These are phyloP conservation scores for Patellifolia procumbens DNA, from an alignment of 179 eudicot genomes.

Conservation along the genomic window DNA sequence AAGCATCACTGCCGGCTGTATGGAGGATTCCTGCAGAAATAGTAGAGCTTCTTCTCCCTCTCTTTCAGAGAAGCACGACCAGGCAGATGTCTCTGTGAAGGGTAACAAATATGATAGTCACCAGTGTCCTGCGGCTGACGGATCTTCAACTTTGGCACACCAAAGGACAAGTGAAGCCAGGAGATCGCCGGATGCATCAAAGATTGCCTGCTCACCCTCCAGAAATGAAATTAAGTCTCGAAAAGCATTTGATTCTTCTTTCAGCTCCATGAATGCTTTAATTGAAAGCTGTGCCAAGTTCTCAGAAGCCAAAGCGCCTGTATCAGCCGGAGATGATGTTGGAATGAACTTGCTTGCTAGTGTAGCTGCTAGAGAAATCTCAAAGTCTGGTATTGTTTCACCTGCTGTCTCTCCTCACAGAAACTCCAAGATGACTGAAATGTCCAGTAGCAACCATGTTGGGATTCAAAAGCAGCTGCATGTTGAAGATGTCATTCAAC, in stretches of 20 bases:
- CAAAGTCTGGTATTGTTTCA: slow-evolving; percentile 45
- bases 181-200: slow-evolving; percentile 10
- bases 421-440: slow-evolving; percentile 34
- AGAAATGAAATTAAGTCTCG: slow-evolving; percentile 38
- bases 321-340: slow-evolving; percentile 63
- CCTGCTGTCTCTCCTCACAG: slow-evolving; percentile 51
- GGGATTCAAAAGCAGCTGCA: slow-evolving; percentile 28
- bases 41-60: slow-evolving; percentile 63
- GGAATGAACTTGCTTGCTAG: slow-evolving; percentile 98
- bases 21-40: slow-evolving; percentile 47
- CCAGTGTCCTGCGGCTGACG: slow-evolving; percentile 29
- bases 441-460: slow-evolving; percentile 36
- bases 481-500: slow-evolving; percentile 16
- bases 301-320: slow-evolving; percentile 53
- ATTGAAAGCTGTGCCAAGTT: slow-evolving; percentile 80
- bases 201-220: slow-evolving; percentile 16
- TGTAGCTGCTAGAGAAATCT: slow-evolving; percentile 86
- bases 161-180: slow-evolving; percentile 11
- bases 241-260: slow-evolving; percentile 51
- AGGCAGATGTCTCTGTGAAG: slow-evolving; percentile 37
- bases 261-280: slow-evolving; percentile 82
- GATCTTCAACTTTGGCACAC: slow-evolving; percentile 26
- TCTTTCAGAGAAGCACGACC: slow-evolving; percentile 49
- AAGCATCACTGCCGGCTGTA: slow-evolving; percentile 43
- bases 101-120: slow-evolving; percentile 37